Evolutionary conservation across 768 basidiomycete species (phyloP).

Genomic region (Lactifluus hygrophoroides): DNA sequence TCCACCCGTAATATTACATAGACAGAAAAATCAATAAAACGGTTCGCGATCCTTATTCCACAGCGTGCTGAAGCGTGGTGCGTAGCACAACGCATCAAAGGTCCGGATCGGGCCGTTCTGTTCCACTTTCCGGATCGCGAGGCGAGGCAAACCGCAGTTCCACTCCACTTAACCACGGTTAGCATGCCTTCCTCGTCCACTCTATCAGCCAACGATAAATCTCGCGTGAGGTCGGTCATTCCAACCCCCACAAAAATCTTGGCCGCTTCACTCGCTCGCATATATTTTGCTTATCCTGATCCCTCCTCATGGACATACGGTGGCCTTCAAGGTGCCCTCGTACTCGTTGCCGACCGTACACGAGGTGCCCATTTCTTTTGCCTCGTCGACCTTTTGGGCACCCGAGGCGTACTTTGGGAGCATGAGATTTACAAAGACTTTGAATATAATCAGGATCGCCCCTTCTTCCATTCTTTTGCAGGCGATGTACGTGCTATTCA

Average conservation of each 20-base stretch:
- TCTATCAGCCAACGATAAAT: conserved; percentile 67
- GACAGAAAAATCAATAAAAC: too few species aligned
- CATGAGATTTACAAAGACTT: conserved; percentile 83
- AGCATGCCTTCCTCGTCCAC: conserved; percentile 68
- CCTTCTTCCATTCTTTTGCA: conserved; percentile 88
- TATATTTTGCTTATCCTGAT: conserved; percentile 84
- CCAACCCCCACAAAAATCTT: conserved; percentile 57
- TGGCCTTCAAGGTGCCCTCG: conserved; percentile 81
- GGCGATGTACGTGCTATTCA: conserved; percentile 67
- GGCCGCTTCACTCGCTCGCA: conserved; percentile 71
- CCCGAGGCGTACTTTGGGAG: conserved; percentile 85
- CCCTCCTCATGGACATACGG: conserved; percentile 76
- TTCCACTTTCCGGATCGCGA: too few species aligned
- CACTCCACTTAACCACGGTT: not conserved
- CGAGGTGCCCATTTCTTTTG: conserved; percentile 55
- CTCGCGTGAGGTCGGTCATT: conserved; percentile 58
- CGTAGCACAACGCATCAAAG: too few species aligned
- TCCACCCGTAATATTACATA: too few species aligned
- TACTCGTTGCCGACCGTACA: conserved; percentile 53
- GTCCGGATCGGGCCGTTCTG: too few species aligned
- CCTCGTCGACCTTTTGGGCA: conserved; percentile 78
- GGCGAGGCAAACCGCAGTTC: conserved; percentile 1
- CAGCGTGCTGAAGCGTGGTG: too few species aligned
- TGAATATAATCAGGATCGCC: conserved; percentile 73
- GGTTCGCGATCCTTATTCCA: too few species aligned